A percentile compares a stretch with the other conserved stretches of the same genome.
phyloP scores from a whole-genome alignment of 768 basidiomycete species.

The Mycena metata region DNA sequence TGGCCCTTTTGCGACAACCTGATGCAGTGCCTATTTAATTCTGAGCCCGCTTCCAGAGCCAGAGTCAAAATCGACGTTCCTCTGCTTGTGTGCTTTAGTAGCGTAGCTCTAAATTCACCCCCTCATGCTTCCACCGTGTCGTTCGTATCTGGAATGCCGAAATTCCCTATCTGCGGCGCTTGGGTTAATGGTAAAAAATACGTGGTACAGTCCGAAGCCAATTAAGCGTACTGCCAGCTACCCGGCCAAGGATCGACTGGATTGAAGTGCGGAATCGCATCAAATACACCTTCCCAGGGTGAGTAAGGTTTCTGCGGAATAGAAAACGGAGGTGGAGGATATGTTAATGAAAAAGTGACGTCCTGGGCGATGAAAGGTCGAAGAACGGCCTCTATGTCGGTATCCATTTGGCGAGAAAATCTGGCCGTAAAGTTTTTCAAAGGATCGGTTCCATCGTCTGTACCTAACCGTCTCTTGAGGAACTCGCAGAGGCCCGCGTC shows the following conservation, averaged over 20 bases:
- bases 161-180: background rate
- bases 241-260: background rate
- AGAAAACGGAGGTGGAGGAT: background rate
- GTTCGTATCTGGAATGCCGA: constrained; percentile 8
- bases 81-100: no score
- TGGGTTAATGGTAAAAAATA: no score
- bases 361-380: background rate
- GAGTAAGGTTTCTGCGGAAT: background rate
- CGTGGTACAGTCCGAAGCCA: no score
- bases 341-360: background rate
- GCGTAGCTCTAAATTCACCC: no score
- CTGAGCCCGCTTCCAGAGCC: background rate
- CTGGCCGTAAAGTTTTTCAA: background rate
- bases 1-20: no score
- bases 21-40: no score
- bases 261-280: background rate
- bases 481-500: constrained; percentile 2
- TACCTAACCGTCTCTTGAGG: constrained; percentile 3
- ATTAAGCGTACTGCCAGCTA: background rate
- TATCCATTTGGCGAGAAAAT: background rate
- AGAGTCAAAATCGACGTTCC: background rate
- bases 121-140: background rate
- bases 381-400: background rate
- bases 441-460: background rate
- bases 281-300: constrained; percentile 6